These are phyloP conservation scores for Rhododendron vialii DNA, from an alignment of 148 eudicot genomes.

Conservation along the genomic window DNA sequence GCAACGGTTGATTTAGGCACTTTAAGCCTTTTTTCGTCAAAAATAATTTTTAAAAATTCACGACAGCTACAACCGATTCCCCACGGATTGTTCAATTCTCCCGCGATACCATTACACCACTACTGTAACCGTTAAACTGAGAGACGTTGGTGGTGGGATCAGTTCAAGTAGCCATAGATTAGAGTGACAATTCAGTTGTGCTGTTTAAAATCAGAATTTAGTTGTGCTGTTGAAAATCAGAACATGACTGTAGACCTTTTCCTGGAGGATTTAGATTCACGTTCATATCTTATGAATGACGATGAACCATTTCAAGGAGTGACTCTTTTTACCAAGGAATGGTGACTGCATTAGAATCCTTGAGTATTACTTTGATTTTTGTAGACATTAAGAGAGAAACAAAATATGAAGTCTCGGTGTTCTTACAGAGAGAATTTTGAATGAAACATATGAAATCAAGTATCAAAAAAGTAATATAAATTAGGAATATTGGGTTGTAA, in stretches of 20 bases:
- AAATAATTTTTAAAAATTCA: background rate
- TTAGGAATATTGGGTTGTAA: background rate
- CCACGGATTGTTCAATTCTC: background rate
- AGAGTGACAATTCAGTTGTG: constrained; percentile 1
- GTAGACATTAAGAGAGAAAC: background rate
- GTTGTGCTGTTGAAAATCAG: constrained; percentile 18
- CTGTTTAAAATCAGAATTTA: constrained; percentile 18
- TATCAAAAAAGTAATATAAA: background rate
- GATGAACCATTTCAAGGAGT: background rate
- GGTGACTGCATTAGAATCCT: background rate
- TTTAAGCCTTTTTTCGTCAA: background rate
- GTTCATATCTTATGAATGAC: background rate
- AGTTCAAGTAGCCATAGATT: constrained; percentile 18
- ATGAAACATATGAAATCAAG: background rate
- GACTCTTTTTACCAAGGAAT: background rate
- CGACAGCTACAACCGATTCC: background rate
- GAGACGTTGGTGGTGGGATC: constrained; percentile 7
- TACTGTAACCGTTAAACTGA: background rate
- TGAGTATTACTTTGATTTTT: background rate
- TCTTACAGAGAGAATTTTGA: background rate
- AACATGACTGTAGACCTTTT: constrained; percentile 5
- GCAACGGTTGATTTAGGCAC: background rate
- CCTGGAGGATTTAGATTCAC: background rate
- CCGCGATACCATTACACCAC: background rate
- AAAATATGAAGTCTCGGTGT: background rate